A percentile compares a stretch with the other conserved stretches of the same genome.
Conservation (phyloP, 257 asterid genomes). For the Primulina eburnea region DNA sequence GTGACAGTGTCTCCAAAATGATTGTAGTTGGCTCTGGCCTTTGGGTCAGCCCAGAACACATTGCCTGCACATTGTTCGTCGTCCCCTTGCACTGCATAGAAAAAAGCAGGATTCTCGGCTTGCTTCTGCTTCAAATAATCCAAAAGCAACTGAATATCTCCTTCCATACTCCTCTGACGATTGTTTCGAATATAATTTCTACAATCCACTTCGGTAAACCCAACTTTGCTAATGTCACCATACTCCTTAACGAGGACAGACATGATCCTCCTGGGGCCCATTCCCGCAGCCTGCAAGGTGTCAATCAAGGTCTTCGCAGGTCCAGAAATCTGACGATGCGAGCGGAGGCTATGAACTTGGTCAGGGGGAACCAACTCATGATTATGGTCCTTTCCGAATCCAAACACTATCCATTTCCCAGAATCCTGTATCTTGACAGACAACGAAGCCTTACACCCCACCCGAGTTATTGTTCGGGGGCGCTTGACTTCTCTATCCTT, state of each 20-base stretch:
- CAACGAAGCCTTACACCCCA: conserved; percentile 90
- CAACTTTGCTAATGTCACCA: conserved; percentile 93
- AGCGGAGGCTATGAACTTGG: conserved; percentile 88
- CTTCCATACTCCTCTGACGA: conserved; percentile 83
- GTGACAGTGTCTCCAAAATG: conserved; percentile 94
- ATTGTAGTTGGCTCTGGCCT: conserved; percentile 61
- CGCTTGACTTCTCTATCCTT: conserved; percentile 89
- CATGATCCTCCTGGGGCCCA: conserved; percentile 98
- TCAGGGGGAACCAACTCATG: conserved; percentile 94
- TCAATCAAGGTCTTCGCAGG: conserved; percentile 95
- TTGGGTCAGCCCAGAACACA: conserved; percentile 93
- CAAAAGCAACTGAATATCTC: conserved; percentile 85
- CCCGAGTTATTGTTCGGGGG: conserved; percentile 82
- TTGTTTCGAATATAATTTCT: conserved; percentile 90
- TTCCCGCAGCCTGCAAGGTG: conserved; percentile 97
- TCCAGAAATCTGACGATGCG: conserved; percentile 94
- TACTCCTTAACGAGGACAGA: conserved; percentile 93
- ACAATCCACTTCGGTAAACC: conserved; percentile 97
- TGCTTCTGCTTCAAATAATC: conserved; percentile 90
- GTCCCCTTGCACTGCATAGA: conserved; percentile 78
- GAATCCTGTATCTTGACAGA: conserved; percentile 91
- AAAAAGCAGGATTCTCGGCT: conserved; percentile 61
- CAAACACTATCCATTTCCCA: conserved; percentile 88
- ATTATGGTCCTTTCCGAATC: conserved; percentile 79
- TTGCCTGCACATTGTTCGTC: conserved; percentile 74